Evolutionary conservation across 495 filamentous ascomycete genomes (phyloP), one percentile per base, ranked within the genome.

Genomic region (Venustampulla echinocandica): DNA sequence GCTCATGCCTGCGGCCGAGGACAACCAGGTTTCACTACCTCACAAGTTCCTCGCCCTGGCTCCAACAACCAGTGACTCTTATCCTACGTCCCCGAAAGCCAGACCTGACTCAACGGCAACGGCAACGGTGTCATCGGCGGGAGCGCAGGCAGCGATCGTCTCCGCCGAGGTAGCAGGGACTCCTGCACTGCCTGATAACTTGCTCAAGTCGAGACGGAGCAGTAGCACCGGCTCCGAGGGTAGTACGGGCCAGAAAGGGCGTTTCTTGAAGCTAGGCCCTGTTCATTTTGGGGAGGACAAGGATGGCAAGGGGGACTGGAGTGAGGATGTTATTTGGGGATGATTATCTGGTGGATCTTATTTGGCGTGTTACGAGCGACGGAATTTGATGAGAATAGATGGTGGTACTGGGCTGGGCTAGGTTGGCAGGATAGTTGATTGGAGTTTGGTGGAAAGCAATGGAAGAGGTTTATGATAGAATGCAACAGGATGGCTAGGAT

Each of bases 11-110:
- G 25, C 52, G 10, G 17, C 28, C 11, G 45, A 49, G 23, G 38
- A 27, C 21, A 20, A 23, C 13, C 27, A 30, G 27, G 13, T 30
- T 6, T 6, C 35, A 2, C 36, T 18, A 21, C 42, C 34, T 20
- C 42, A 42, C 19, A 44, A 24, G n/a, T 56, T 53, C 49, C 51
- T 58, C 44, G 45, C 55, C 17, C 51, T 58, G 14, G 51, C 55
- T 20, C 55, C 55, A 28, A 40, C 44, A 15, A 46, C 45, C 13
- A 42, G 39, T 24, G 47, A 50, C 36, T 53, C 54, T 13, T 57
- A 57, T 46, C 54, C 47, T 3, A 17, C 36, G 5, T 23, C n/a
- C 10, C 45, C 44, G 10, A 23, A 30, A 6, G 10, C 21, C 13
- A 44, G 46, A 34, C 20, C 50, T 24, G 9, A 44, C 24, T 27